Percentiles rank a stretch among this genome's conserved stretches.
Evolutionary conservation across 768 basidiomycete genomes (phyloP).

Genomic region (Neoboletus magnificus): DNA sequence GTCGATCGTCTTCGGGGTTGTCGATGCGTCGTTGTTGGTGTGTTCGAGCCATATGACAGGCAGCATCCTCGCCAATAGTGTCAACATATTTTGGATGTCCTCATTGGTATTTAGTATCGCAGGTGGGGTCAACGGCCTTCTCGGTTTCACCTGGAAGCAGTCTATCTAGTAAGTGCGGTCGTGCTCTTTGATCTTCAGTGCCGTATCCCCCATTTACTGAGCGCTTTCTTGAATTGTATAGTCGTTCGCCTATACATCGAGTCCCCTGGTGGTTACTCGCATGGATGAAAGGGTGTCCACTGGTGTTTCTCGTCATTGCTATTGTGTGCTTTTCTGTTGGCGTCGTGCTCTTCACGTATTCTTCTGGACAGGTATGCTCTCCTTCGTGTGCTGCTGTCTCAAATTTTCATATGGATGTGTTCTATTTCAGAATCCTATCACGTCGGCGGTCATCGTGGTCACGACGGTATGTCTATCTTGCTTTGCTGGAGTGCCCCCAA

Average conservation of each 20-base stretch:
- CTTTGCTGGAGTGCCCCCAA: not conserved
- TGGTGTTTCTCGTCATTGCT: slow-evolving; percentile 79
- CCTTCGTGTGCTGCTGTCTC: not conserved
- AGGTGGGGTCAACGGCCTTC: slow-evolving; percentile 48
- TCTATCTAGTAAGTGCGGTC: slow-evolving; percentile 44
- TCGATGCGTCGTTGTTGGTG: slow-evolving; percentile 47
- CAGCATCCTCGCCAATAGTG: slow-evolving; percentile 33
- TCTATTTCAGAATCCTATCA: slow-evolving; percentile 46
- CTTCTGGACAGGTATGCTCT: slow-evolving; percentile 56
- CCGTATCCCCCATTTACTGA: not conserved
- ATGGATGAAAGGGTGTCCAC: slow-evolving; percentile 81
- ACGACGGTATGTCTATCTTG: slow-evolving; percentile 44
- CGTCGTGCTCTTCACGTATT: slow-evolving; percentile 71
- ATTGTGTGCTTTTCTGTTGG: slow-evolving; percentile 80
- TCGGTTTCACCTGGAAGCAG: slow-evolving; percentile 54
- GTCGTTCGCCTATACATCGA: slow-evolving; percentile 49
- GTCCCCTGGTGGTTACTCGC: slow-evolving; percentile 59
- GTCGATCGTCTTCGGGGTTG: slow-evolving; percentile 53
- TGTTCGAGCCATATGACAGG: slow-evolving; percentile 37
- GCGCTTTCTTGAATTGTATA: not conserved
- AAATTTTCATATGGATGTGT: not conserved
- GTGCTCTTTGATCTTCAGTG: not conserved
- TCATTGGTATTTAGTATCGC: slow-evolving; percentile 52
- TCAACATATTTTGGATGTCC: slow-evolving; percentile 53
- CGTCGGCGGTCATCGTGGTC: slow-evolving; percentile 68